These are phyloP conservation scores for Chalaropsis thielavioides DNA, from an alignment of 2,329 filamentous ascomycete genomes.

Conservation along the genomic window DNA sequence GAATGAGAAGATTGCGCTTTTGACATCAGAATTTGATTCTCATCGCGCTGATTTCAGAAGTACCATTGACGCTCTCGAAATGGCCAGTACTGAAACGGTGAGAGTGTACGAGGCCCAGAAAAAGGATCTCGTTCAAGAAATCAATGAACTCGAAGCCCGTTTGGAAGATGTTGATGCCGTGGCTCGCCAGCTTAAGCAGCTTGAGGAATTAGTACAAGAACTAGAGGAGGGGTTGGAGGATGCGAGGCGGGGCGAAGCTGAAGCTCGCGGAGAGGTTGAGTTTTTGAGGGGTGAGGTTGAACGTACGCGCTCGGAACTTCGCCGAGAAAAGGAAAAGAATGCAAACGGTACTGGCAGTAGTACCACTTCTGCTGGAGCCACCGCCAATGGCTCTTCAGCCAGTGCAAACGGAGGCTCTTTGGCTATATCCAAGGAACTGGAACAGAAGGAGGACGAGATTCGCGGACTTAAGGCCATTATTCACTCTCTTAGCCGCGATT, in stretches of 20 bases:
- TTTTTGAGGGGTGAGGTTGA: slow-evolving; percentile 92
- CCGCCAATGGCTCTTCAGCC: slow-evolving; percentile 8
- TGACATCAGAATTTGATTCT: slow-evolving; percentile 87
- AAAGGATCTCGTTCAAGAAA: slow-evolving; percentile 67
- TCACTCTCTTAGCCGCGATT: slow-evolving; percentile 76
- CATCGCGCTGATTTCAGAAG: slow-evolving; percentile 92
- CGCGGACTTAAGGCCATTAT: slow-evolving; percentile 95
- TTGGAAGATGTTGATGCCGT: slow-evolving; percentile 85
- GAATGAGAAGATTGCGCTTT: slow-evolving; percentile 87
- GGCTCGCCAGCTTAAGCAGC: slow-evolving; percentile 78
- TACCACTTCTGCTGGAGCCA: not conserved
- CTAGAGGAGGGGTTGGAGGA: slow-evolving; percentile 94
- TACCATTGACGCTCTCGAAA: slow-evolving; percentile 89
- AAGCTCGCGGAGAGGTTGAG: slow-evolving; percentile 89
- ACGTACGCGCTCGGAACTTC: slow-evolving; percentile 71
- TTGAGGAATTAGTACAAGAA: slow-evolving; percentile 92
- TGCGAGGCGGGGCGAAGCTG: slow-evolving; percentile 81
- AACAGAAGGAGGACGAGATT: slow-evolving; percentile 95
- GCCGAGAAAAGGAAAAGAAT: slow-evolving; percentile 74
- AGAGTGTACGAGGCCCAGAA: slow-evolving; percentile 91
- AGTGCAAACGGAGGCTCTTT: not conserved
- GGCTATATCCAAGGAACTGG: slow-evolving; percentile 54
- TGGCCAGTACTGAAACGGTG: slow-evolving; percentile 90
- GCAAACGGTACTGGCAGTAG: slow-evolving; percentile 34
- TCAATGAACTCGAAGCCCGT: slow-evolving; percentile 67